Evolutionary conservation across 768 basidiomycete genomes (phyloP), one percentile per base, ranked within the genome.

Genomic region (Phaffia tasmanica): DNA sequence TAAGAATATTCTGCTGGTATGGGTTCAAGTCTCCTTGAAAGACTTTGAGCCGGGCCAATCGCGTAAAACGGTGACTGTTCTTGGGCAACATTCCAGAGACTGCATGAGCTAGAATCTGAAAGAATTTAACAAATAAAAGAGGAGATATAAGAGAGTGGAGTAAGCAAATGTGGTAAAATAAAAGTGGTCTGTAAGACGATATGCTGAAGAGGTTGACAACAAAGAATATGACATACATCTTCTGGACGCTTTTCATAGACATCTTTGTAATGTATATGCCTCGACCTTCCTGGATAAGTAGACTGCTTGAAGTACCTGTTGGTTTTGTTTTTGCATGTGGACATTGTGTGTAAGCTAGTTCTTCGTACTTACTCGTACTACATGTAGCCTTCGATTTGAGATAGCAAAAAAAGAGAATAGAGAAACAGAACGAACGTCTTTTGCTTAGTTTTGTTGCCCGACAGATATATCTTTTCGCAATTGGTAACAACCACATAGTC

Each of bases 31-130:
- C 78, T 14, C 83, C 87, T 50, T 88, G 83, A 73, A 93, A 98
- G 70, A 98, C 87, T 69, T 88, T 86, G 58, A 99, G 80, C 64
- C 95, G 80, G 67, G 88, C 89, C 58, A 99, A 77, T 47, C 95
- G 83, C 56, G 88, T 81, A 57, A 94, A 88, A 29, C 95, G 84
- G 69, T 95, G 84, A 70, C 87, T 93, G 80, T 99, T 99, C 79
- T 98, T 99, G 46, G 94, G 95, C 63, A 99, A 81, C 95, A 99
- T 99, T 72, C 94, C 90, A 15, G 94, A 88, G 4, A 99, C 95
- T 3, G 95, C 95, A 70, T 89, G 84, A 16, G 90, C 85, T 66
- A 99, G 90, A 71, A 98, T 89, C 95, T 99, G 74, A 5, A 11
- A 42, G 4, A 11, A 11, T 42, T 42, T 42, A 5, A 5, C 35